A percentile compares a stretch with the other conserved stretches of the same genome.
Evolutionary conservation across 2,329 filamentous ascomycete genomes (phyloP).

Genomic region (Diaporthe amygdali): DNA sequence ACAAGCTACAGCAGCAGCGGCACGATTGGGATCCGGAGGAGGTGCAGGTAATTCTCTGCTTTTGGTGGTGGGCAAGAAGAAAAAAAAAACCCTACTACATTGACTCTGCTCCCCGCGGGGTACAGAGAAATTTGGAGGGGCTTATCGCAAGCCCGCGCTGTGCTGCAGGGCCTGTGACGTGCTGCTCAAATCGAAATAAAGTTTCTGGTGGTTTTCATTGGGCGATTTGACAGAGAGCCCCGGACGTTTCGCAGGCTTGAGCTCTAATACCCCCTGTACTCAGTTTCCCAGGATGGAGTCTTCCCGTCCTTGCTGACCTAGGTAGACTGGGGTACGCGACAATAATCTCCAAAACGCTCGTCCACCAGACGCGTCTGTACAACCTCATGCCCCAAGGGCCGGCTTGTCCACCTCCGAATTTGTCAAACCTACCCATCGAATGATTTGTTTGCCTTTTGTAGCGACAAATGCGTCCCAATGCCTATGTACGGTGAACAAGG

Average conservation of each 20-base stretch:
- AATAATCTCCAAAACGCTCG: background rate
- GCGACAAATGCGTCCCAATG: slow-evolving; percentile 20
- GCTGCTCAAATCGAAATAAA: slow-evolving; percentile 6
- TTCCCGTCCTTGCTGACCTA: background rate
- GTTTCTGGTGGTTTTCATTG: background rate
- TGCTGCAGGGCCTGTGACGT: slow-evolving; percentile 20
- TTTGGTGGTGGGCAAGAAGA: background rate
- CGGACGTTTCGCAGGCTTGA: background rate
- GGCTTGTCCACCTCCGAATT: background rate
- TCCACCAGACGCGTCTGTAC: slow-evolving; percentile 3
- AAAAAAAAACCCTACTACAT: background rate
- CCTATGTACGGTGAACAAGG: slow-evolving; percentile 87
- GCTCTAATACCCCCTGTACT: background rate
- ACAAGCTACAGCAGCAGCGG: background rate
- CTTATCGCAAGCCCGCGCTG: slow-evolving; percentile 15
- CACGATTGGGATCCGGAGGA: background rate
- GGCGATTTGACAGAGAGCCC: background rate
- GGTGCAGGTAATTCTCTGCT: slow-evolving; percentile 5
- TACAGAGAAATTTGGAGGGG: slow-evolving; percentile 22
- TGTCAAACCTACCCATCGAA: background rate
- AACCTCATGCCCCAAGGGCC: background rate
- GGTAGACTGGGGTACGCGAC: slow-evolving; percentile 7
- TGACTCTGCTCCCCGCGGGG: slow-evolving; percentile 18
- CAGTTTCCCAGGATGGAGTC: background rate
- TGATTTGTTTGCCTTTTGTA: background rate